These are phyloP conservation scores for Polyporus arcularius DNA, from an alignment of 768 basidiomycete species.

Conservation along the genomic window DNA sequence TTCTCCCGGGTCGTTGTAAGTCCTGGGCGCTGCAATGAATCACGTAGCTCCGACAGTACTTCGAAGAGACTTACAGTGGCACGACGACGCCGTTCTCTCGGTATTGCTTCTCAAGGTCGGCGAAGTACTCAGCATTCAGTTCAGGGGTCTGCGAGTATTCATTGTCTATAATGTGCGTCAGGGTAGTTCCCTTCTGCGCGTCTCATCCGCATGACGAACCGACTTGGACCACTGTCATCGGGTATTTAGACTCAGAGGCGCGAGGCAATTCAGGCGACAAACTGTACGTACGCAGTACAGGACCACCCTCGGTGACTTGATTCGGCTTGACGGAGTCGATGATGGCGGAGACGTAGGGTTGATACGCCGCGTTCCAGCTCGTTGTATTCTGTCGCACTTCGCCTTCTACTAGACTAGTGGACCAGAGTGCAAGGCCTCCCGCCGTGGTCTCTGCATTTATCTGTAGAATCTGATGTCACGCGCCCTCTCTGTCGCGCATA, in stretches of 20 bases:
- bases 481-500: background rate
- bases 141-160: slow-evolving; percentile 61
- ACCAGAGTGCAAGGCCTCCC: slow-evolving; percentile 72
- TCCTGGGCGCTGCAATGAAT: slow-evolving; percentile 3
- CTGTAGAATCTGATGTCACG: slow-evolving; percentile 33
- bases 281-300: slow-evolving; percentile 61
- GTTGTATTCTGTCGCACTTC: slow-evolving; percentile 69
- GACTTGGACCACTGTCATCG: slow-evolving; percentile 52
- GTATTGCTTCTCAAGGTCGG: slow-evolving; percentile 20
- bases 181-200: slow-evolving; percentile 9
- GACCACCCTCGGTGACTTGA: slow-evolving; percentile 73
- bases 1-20: slow-evolving; percentile 31
- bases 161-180: slow-evolving; percentile 53
- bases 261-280: background rate
- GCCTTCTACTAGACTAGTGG: slow-evolving; percentile 66
- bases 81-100: slow-evolving; percentile 19
- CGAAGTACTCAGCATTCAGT: slow-evolving; percentile 27
- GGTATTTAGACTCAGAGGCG: background rate
- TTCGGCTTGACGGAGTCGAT: slow-evolving; percentile 59
- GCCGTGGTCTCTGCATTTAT: slow-evolving; percentile 85
- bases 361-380: slow-evolving; percentile 71
- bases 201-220: slow-evolving; percentile 46
- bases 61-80: slow-evolving; percentile 19
- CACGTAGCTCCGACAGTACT: background rate
- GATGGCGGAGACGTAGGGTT: slow-evolving; percentile 69